Percentiles rank a stretch among this genome's conserved stretches.
These are phyloP conservation scores for Eugenia klotzschiana DNA, from an alignment of 441 rosid genomes.

Conservation along the genomic window DNA sequence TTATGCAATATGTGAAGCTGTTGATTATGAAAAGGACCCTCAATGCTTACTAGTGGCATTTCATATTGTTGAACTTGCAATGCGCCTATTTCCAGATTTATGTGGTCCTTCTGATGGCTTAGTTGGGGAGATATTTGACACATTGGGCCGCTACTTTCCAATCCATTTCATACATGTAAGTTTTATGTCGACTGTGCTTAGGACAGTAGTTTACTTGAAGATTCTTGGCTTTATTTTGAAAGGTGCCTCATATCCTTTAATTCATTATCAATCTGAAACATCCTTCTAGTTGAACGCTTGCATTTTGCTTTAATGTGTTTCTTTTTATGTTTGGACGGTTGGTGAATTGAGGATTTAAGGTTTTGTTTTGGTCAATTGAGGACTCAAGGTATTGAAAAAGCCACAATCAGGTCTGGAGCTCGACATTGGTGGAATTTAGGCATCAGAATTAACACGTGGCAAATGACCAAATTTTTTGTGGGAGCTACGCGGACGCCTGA, in stretches of 20 bases:
- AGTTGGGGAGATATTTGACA: slow-evolving; percentile 47
- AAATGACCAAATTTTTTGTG: background rate
- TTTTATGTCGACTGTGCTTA: background rate
- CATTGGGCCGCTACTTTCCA: slow-evolving; percentile 73
- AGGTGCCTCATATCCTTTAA: background rate
- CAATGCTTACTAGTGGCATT: slow-evolving; percentile 66
- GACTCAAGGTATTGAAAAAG: background rate
- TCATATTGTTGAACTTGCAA: slow-evolving; percentile 60
- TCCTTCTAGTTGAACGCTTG: background rate
- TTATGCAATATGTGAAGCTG: slow-evolving; percentile 55
- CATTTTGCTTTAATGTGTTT: background rate
- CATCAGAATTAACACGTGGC: background rate
- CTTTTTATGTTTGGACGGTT: too few species aligned
- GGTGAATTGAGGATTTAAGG: background rate
- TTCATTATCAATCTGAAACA: background rate
- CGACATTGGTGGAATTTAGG: background rate
- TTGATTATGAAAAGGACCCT: slow-evolving; percentile 91
- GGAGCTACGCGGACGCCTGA: background rate
- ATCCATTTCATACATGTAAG: slow-evolving; percentile 92
- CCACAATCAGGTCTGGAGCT: background rate
- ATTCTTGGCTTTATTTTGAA: background rate
- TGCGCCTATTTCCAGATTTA: slow-evolving; percentile 49
- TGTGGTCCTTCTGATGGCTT: slow-evolving; percentile 43
- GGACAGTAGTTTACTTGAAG: background rate
- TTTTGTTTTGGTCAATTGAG: background rate